A percentile compares a stretch with the other conserved stretches of the same genome.
Evolutionary conservation across 192 early-diverging fungal species (phyloP).

Genomic region (Backusella tuberculispora): DNA sequence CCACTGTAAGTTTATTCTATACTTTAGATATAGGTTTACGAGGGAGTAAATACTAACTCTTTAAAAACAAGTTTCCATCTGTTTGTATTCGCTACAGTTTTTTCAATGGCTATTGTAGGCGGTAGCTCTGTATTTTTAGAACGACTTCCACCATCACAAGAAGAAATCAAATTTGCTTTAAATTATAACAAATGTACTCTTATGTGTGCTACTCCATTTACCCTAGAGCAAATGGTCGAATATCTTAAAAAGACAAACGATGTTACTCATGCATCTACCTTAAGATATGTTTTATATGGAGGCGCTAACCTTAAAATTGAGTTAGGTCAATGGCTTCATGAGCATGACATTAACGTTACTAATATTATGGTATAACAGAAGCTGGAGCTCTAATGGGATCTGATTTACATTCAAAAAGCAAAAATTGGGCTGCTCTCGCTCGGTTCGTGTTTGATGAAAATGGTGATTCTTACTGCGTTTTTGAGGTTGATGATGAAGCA

Average conservation of each 20-base stretch:
- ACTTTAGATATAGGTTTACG: too few species aligned
- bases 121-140: neutral
- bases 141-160: neutral
- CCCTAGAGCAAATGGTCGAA: neutral
- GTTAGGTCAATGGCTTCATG: neutral
- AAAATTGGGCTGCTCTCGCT: too few species aligned
- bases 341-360: neutral
- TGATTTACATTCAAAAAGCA: neutral
- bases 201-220: neutral
- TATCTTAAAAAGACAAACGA: neutral
- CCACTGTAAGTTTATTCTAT: too few species aligned
- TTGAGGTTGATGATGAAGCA: neutral
- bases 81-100: too few species aligned
- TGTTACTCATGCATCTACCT: neutral
- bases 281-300: neutral
- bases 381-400: neutral
- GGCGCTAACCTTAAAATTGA: neutral
- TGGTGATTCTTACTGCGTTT: neutral
- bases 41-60: too few species aligned
- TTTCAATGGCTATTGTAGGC: too few species aligned
- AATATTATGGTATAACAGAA: neutral
- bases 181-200: neutral
- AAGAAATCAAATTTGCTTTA: neutral
- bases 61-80: too few species aligned
- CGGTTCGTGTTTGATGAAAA: neutral